Evolutionary conservation across 1,284 basidiomycete species (phyloP), one percentile per base, ranked within the genome.

Genomic region (Rhodotorula sp.): DNA sequence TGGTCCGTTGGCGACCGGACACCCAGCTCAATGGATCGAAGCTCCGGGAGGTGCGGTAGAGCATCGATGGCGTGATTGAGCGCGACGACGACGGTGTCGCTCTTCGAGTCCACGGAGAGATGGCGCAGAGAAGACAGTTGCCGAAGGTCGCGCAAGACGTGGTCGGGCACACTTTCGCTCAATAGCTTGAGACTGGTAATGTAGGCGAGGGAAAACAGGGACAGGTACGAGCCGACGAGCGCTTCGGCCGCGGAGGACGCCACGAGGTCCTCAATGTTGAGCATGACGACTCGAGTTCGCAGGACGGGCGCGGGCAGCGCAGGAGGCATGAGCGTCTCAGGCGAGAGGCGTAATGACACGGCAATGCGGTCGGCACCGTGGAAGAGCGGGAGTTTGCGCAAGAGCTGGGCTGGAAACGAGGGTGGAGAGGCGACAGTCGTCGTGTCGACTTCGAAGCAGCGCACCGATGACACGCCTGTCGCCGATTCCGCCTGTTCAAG

Each of bases 21-120:
- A 34, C 34, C 34, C 34, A 34, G 34, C 34, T 34, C 34, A 34
- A 34, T 34, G 34, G 34, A 34, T 34, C 34, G 34, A 5, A 34
- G 34, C 34, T 34, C 34, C 34, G 34, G 34, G 34, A 34, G 34
- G 34, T 34, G 5, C 34, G 34, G 34, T 34, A 34, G 34, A 34
- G 34, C 34, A 34, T 34, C 34, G 34, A 34, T 34, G 34, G 34
- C 34, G 34, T 34, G 34, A 34, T 3, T 23, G 61, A 48, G 17
- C 57, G 62, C 34, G 60, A 58, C 53, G 68, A 17, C 27, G 60
- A 65, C 23, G 52, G 49, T 42, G 58, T 44, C 27, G n/a, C 34
- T 4, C 62, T 50, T 4, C 14, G 56, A 46, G 56, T 55, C 46
- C 57, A 45, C 34, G 34, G 34, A 34, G 34, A 34, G 34, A 34